Conservation (phyloP, 305 asterid genomes). For the Petunia hybrid region DNA sequence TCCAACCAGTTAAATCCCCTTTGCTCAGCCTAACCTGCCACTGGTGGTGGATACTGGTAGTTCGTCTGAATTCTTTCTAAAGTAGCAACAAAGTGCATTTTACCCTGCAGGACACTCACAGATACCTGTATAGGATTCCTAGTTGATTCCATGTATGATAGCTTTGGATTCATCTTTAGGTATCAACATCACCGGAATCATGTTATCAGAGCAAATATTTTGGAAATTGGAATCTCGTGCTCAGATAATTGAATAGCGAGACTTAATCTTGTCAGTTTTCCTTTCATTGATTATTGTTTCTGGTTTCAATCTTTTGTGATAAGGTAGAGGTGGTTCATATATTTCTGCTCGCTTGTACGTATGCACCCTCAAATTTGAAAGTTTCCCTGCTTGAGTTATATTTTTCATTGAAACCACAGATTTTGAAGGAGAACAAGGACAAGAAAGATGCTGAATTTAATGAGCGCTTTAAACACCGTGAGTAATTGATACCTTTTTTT, state of each 20-base stretch:
- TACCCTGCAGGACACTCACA: background rate
- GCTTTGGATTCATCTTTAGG: too few relatives aligned
- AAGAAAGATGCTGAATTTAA: conserved; percentile 89
- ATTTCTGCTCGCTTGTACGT: background rate
- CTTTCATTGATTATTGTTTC: background rate
- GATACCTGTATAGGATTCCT: background rate
- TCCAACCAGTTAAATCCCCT: too few relatives aligned
- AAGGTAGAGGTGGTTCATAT: background rate
- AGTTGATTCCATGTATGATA: background rate
- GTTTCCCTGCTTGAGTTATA: conserved; percentile 5
- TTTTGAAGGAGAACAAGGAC: conserved; percentile 88
- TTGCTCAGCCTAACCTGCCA: too few relatives aligned
- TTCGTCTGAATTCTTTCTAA: background rate
- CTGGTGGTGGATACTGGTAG: background rate
- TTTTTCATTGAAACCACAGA: conserved; percentile 47
- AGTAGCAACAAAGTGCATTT: background rate
- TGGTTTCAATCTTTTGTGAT: background rate
- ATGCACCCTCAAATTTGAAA: background rate
- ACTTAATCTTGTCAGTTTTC: background rate
- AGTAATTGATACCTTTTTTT: conserved; percentile 37
- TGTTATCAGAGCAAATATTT: background rate
- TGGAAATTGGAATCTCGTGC: background rate
- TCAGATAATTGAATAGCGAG: background rate
- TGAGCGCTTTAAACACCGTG: conserved; percentile 92
- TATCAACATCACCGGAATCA: background rate